Evolutionary conservation across 306 rosid species (phyloP).

Genomic region (Purshia tridentata): DNA sequence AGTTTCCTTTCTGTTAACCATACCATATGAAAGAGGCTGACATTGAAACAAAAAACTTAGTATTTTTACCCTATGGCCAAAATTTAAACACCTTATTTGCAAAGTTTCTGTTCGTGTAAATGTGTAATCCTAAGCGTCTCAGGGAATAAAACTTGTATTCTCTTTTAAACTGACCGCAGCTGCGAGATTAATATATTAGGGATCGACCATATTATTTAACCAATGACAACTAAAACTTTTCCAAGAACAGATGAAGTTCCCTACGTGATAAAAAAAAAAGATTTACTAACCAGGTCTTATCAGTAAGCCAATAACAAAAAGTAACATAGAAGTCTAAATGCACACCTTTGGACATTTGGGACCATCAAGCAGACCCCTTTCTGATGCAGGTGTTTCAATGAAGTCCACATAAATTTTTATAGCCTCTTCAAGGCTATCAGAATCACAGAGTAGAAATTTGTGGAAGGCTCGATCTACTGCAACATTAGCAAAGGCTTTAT

Average conservation of each 20-base stretch:
- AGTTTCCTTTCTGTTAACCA: neutral
- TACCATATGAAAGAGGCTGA: neutral
- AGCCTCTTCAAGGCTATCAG: constrained; percentile 52
- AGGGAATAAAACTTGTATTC: neutral
- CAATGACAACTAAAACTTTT: too few relatives aligned
- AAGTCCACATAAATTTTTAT: constrained; percentile 54
- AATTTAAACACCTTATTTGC: too few relatives aligned
- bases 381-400: constrained; percentile 31
- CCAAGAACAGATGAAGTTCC: too few relatives aligned
- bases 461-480: constrained; percentile 66
- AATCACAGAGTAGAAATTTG: constrained; percentile 64
- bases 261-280: too few relatives aligned
- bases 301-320: neutral
- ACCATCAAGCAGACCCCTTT: constrained; percentile 35
- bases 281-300: too few relatives aligned
- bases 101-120: too few relatives aligned
- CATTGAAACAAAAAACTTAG: neutral
- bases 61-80: too few relatives aligned
- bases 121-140: neutral
- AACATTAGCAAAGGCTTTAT: constrained; percentile 82
- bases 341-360: constrained; percentile 87
- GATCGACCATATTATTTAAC: too few relatives aligned
- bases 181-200: too few relatives aligned
- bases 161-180: too few relatives aligned
- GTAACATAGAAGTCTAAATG: neutral